These are phyloP conservation scores for Aspergillus pseudonomiae DNA, from an alignment of 2,329 filamentous ascomycete species.

Conservation along the genomic window DNA sequence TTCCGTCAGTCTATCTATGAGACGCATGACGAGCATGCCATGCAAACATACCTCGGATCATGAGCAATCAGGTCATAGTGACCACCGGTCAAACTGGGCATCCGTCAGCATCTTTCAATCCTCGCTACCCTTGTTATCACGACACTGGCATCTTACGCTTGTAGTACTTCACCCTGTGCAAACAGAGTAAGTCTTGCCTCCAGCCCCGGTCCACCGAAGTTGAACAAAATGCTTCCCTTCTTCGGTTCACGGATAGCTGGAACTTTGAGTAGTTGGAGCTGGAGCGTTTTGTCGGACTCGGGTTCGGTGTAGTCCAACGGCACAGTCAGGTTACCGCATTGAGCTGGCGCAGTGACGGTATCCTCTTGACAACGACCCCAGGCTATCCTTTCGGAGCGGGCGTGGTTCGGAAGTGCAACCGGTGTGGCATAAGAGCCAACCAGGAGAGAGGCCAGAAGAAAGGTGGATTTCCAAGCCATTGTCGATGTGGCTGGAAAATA, in stretches of 20 bases:
- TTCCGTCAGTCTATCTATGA: neutral
- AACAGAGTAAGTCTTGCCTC: neutral
- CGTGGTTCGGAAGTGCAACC: neutral
- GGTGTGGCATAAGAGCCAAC: neutral
- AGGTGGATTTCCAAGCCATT: neutral
- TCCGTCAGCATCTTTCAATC: neutral
- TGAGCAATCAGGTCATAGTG: conserved; percentile 6
- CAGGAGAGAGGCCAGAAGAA: neutral
- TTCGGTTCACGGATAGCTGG: neutral
- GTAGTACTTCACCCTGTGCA: neutral
- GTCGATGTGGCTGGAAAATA: too few species aligned
- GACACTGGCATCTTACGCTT: neutral
- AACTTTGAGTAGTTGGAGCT: conserved; percentile 7
- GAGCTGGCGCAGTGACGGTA: neutral
- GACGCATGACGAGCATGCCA: too few species aligned
- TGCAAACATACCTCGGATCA: neutral
- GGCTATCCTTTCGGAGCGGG: neutral
- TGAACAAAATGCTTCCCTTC: conserved; percentile 7
- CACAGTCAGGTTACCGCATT: conserved; percentile 8
- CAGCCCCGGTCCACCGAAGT: conserved; percentile 7
- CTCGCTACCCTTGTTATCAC: neutral
- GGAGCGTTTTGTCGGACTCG: neutral
- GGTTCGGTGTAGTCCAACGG: conserved; percentile 7
- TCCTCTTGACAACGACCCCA: neutral
- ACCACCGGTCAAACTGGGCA: neutral